These are phyloP conservation scores for Cichorium intybus DNA, from an alignment of 140 eudicot genomes.

Conservation along the genomic window DNA sequence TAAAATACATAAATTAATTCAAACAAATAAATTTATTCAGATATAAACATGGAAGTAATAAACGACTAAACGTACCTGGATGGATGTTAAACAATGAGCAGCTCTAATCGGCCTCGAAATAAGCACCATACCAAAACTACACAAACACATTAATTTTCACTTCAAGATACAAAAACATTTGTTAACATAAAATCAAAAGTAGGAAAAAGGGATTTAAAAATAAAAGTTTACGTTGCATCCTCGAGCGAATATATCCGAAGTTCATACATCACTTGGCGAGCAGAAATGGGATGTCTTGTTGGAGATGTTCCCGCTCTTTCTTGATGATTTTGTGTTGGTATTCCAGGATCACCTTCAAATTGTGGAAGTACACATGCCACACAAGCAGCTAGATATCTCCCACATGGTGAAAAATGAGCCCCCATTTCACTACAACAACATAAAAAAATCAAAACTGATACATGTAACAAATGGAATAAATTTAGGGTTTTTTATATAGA, in stretches of 20 bases:
- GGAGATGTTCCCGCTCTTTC: constrained; percentile 92
- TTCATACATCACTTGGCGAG: constrained; percentile 89
- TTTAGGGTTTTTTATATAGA: neutral
- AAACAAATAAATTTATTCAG: constrained; percentile 1
- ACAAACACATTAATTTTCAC: constrained; percentile 3
- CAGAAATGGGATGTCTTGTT: constrained; percentile 92
- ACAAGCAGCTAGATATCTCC: constrained; percentile 95
- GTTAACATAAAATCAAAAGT: neutral
- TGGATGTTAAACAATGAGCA: constrained; percentile 98
- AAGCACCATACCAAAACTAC: constrained; percentile 85
- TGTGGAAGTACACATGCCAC: constrained; percentile 92
- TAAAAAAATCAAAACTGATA: neutral
- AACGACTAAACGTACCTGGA: constrained; percentile 55
- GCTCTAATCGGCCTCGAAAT: constrained; percentile 95
- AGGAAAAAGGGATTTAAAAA: neutral
- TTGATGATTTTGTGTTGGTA: constrained; percentile 49
- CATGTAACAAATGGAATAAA: neutral
- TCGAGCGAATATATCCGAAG: constrained; percentile 95
- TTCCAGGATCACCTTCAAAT: constrained; percentile 71
- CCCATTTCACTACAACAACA: constrained; percentile 87
- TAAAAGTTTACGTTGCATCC: constrained; percentile 77
- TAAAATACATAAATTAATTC: neutral
- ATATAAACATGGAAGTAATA: constrained; percentile 2
- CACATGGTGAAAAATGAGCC: constrained; percentile 99
- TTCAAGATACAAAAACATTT: neutral